Evolutionary conservation across 1,284 basidiomycete genomes (phyloP), one percentile per base, ranked within the genome.

Genomic region (Sanguinoderma infundibulare): DNA sequence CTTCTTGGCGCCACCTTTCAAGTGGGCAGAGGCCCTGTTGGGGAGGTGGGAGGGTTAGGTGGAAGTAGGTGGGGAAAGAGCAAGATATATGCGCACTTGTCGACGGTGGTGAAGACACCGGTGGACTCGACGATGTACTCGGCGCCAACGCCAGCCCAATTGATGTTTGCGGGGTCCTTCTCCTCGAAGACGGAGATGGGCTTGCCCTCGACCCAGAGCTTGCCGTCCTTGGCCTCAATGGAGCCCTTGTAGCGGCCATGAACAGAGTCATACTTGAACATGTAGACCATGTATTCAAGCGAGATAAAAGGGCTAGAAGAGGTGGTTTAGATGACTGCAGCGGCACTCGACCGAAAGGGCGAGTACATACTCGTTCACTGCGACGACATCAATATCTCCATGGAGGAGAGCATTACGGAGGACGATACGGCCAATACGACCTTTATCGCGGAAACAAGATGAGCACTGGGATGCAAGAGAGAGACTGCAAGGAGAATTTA

Each of bases 1-100:
- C 87, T 98, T 99, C 91, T 99, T 98, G 78, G 98, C 97, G 78
- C 98, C 98, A 75, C 98, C 97, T 83, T 98, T 96, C 82, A 99
- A 85, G 85, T 99, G 97, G 70, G 89, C 90, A 59, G 85, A 85
- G 63, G 98, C 97, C 85, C 94, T 96, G 35, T 28, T 2, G n/a
- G 5, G n/a, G 34, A 10, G 3, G 7, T 26, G 34, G 6, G 17
- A 15, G 22, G 60, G 51, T 47, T 17, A 42, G n/a, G 39, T 22
- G 39, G 40, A 20, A 60, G 42, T 50, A 50, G n/a, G 34, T 51
- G 5, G 20, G 28, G 24, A 44, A 30, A 34, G 40, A 9, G 20
- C 54, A 14, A 57, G 28, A 54, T 47, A 28, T 54, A 55, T 36
- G 71, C 81, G 68, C 68, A 90, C 89, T 92, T 92, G 15, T 92